These are phyloP conservation scores for Gaeumannomyces tritici DNA, from an alignment of 2,329 filamentous ascomycete species.

Conservation along the genomic window DNA sequence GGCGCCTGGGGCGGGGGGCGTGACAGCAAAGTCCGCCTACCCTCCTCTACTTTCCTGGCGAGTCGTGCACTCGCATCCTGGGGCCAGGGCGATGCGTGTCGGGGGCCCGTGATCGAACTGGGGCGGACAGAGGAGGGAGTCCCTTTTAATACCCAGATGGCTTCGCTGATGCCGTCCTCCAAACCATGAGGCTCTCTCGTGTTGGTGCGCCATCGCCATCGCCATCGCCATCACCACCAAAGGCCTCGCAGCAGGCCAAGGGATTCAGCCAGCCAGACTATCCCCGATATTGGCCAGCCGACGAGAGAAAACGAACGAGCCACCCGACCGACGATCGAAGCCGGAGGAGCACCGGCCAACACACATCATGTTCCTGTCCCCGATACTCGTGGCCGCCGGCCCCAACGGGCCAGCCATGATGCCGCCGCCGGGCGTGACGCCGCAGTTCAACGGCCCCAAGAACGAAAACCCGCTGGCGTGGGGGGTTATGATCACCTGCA, in stretches of 20 bases:
- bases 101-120: neutral
- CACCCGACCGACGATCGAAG: neutral
- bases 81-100: neutral
- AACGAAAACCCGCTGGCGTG: conserved; percentile 7
- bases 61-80: neutral
- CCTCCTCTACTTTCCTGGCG: neutral
- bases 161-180: neutral
- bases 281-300: neutral
- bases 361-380: neutral
- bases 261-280: neutral
- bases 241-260: no score
- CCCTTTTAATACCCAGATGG: neutral
- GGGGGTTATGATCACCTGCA: conserved; percentile 6
- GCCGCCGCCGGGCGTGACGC: neutral
- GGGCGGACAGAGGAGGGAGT: neutral
- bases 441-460: conserved; percentile 5
- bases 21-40: no score
- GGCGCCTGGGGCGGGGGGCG: no score
- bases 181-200: neutral
- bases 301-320: neutral
- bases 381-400: neutral
- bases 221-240: no score
- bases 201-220: neutral
- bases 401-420: neutral
- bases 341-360: neutral